Evolutionary conservation across 805 yeast genomes (phyloP).

Genomic region (Jamesozyma rosinii): DNA sequence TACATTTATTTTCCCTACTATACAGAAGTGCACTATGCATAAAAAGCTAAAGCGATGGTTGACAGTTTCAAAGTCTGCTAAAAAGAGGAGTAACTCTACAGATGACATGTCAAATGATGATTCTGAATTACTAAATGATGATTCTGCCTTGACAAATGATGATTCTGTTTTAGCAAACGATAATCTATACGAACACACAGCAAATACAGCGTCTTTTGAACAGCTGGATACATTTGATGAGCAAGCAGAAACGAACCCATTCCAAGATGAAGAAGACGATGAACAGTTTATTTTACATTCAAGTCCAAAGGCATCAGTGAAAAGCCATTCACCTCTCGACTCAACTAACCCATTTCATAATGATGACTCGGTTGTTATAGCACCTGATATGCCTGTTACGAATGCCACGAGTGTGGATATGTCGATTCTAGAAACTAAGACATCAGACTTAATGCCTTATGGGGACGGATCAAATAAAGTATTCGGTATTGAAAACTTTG

Average conservation of each 20-base stretch:
- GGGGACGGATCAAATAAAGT: constrained; percentile 66
- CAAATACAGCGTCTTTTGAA: not conserved
- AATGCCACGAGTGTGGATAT: not conserved
- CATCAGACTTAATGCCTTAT: constrained; percentile 32
- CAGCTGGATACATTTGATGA: not conserved
- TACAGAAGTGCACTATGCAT: not conserved
- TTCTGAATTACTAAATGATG: not conserved
- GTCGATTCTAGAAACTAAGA: constrained; percentile 2
- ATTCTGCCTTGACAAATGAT: not conserved
- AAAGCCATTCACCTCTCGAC: not conserved
- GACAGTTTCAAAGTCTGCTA: constrained; percentile 1
- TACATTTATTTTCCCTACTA: too few species aligned
- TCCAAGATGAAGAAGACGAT: not conserved
- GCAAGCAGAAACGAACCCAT: not conserved
- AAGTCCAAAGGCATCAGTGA: not conserved
- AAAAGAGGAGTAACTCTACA: not conserved
- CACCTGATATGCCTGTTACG: not conserved
- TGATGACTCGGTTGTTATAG: not conserved
- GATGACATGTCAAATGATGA: not conserved
- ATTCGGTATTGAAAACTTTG: constrained; percentile 76
- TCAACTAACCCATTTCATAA: constrained; percentile 3
- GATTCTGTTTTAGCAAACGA: not conserved
- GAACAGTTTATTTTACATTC: not conserved
- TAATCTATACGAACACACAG: not conserved
- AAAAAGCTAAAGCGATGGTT: constrained; percentile 21